Conservation (phyloP, 345 rosid genomes). For the Cardamine chenopodiifolia region DNA sequence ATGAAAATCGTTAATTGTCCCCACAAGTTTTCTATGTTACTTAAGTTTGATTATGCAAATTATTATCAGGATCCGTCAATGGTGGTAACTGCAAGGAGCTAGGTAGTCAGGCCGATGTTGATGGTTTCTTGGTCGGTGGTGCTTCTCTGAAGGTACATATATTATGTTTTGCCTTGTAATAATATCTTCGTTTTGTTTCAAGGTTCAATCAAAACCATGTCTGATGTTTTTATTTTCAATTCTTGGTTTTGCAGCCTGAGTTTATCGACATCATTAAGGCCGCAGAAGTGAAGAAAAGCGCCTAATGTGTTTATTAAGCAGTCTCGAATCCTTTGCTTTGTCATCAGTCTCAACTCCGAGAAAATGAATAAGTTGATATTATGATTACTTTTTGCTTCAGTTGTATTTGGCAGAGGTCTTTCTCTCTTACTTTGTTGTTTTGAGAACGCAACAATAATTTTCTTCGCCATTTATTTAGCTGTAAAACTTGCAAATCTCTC, state of each 20-base stretch:
- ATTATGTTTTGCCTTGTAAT: neutral
- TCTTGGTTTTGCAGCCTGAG: constrained; percentile 34
- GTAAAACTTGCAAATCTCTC: neutral
- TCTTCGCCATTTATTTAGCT: constrained; percentile 17
- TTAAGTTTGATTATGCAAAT: constrained; percentile 4
- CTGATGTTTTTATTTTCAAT: neutral
- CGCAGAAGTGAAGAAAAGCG: constrained; percentile 44
- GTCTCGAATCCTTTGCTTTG: neutral
- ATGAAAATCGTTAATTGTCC: neutral
- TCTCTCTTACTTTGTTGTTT: constrained; percentile 1
- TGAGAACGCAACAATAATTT: constrained; percentile 17
- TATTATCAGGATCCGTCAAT: constrained; percentile 66
- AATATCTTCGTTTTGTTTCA: neutral
- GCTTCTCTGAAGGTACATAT: constrained; percentile 80
- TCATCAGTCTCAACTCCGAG: neutral
- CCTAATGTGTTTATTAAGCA: constrained; percentile 21
- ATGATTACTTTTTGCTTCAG: constrained; percentile 32
- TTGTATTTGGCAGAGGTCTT: constrained; percentile 14
- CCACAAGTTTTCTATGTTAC: neutral
- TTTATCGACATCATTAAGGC: constrained; percentile 47
- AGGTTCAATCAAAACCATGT: neutral
- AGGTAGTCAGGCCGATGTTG: constrained; percentile 72
- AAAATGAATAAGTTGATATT: constrained; percentile 33
- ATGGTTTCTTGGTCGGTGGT: constrained; percentile 93
- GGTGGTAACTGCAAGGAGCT: constrained; percentile 86